phyloP scores from a whole-genome alignment of 2,329 filamentous ascomycete species.

The Lachnellula cervina region DNA sequence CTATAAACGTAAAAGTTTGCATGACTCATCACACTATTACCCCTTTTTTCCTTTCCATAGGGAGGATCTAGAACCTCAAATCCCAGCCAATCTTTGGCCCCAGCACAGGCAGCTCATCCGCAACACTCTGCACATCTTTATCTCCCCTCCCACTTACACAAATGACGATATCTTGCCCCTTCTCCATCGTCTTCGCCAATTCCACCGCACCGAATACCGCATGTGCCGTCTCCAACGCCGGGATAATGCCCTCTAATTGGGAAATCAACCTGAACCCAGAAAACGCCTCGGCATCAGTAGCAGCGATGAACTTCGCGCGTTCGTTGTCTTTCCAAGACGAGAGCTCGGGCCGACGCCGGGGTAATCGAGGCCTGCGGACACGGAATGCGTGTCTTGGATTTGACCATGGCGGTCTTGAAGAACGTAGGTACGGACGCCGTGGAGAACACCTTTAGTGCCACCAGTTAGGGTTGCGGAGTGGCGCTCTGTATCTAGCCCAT shows the following conservation, averaged over 20 bases:
- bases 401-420: constrained; percentile 91
- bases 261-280: constrained; percentile 78
- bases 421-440: constrained; percentile 94
- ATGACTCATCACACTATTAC: too few relatives aligned
- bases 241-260: constrained; percentile 93
- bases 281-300: constrained; percentile 88
- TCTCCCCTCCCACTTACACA: constrained; percentile 91
- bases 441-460: constrained; percentile 86
- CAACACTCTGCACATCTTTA: constrained; percentile 98
- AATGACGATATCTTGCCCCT: constrained; percentile 86
- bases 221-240: constrained; percentile 89
- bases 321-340: constrained; percentile 87
- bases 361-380: constrained; percentile 95
- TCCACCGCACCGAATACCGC: constrained; percentile 86
- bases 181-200: constrained; percentile 86
- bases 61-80: constrained; percentile 48
- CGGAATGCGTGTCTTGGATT: constrained; percentile 90
- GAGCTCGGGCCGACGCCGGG: constrained; percentile 94
- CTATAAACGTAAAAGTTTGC: too few relatives aligned
- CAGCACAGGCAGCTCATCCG: constrained; percentile 83
- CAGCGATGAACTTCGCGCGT: constrained; percentile 82
- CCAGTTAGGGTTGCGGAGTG: constrained; percentile 86
- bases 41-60: too few relatives aligned
- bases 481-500: constrained; percentile 77
- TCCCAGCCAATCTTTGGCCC: constrained; percentile 83